Base-by-base conservation (phyloP, 345 rosid genomes). In the Rhizophora apiculata region DNA sequence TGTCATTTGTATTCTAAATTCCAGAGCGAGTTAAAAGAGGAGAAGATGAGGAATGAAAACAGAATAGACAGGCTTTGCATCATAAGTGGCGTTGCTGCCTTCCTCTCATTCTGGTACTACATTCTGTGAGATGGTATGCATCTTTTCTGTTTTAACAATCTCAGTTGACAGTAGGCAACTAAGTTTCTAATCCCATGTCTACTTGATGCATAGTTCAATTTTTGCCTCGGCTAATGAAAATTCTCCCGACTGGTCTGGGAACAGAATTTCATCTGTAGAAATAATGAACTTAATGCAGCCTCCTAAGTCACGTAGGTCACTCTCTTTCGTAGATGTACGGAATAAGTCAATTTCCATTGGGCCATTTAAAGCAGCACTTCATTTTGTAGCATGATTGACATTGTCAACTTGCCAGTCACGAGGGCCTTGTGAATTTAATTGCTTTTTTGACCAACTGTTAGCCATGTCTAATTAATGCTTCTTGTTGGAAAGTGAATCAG, bases 41-140 rank as follows among this genome's bases (percentile, higher is more conserved):
- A 87, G 86, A 89, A 89, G 82, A 81, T 84, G 85, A 80, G 91
- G 64, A 87, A 77, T 18, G 91, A 89, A 78, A 84, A 81, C 85
- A 74, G 88, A 84, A 62, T 82, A 68, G 95, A 89, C 68, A 80
- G 86, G 64, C 76, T 87, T 8, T 85, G 89, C 64, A 89, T 89
- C 62, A 66, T 89, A 64, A 75, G 80, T 54, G 89, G 87, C 56
- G 85, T 89, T 69, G 82, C 87, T n/a, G 91, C 81, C n/a, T 87
- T 85, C 66, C 75, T 85, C 37, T 71, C 85, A 18, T 82, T 89
- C 72, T 87, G 89, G 77, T 89, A 80, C 72, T 88, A 69, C 77
- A 72, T 88, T 72, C 58, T 84, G 87, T 88, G 76, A 80, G 27
- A 72, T 62, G 63, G 63, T n/a, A 16, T 62, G 22, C 59, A 27